Percentiles rank a stretch among this genome's conserved stretches.
Evolutionary conservation across 306 rosid genomes (phyloP).

Genomic region (Glycine tomentella): DNA sequence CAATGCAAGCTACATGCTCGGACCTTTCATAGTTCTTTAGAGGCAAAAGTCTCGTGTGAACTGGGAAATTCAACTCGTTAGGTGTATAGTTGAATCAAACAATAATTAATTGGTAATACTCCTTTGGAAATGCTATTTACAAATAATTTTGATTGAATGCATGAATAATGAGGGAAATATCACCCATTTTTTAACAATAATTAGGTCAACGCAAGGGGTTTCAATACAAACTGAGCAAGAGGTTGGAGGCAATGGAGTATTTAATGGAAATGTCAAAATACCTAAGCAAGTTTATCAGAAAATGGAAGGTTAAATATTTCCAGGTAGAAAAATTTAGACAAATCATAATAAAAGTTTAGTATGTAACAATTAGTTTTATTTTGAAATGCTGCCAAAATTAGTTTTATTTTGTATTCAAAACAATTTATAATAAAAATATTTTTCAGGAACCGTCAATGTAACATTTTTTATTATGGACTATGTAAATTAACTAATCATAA

Average conservation of each 20-base stretch:
- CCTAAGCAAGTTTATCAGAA: neutral
- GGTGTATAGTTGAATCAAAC: constrained; percentile 15
- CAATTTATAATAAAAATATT: neutral
- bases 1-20: constrained; percentile 32
- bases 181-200: neutral
- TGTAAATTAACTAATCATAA: neutral
- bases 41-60: constrained; percentile 45
- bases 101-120: constrained; percentile 9
- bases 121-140: neutral
- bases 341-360: no score
- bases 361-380: neutral
- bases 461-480: neutral
- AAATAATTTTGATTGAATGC: constrained; percentile 16
- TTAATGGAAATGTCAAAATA: neutral
- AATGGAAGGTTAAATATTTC: neutral
- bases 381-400: neutral
- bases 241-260: neutral
- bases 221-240: constrained; percentile 1
- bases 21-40: constrained; percentile 29
- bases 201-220: neutral
- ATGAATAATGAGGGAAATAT: constrained; percentile 17
- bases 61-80: constrained; percentile 20
- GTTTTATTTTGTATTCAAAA: neutral
- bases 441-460: neutral
- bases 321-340: neutral